Evolutionary conservation across 176 grass and related monocot genomes (phyloP).

Genomic region (Triticum turgidum): DNA sequence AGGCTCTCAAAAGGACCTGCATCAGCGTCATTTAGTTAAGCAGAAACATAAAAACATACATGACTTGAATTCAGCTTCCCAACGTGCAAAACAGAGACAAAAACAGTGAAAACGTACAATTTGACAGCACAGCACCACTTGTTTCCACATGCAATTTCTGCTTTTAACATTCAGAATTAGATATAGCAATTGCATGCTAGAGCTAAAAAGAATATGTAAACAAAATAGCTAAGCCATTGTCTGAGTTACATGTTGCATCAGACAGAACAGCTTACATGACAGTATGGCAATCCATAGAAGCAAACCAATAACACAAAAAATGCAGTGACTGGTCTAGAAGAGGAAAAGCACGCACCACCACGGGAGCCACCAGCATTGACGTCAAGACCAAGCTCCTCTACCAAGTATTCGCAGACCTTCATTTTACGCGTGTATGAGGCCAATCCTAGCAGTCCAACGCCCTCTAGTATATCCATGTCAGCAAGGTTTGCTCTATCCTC

Average conservation of each 20-base stretch:
- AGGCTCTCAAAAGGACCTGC: neutral
- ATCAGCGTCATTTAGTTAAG: neutral
- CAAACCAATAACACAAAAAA: neutral
- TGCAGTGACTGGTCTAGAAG: neutral
- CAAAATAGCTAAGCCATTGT: neutral
- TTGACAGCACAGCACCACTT: neutral
- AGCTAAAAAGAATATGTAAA: neutral
- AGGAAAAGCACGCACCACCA: neutral
- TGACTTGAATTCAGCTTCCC: neutral
- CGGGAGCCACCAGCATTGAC: neutral
- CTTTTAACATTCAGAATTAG: neutral
- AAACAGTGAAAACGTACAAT: neutral
- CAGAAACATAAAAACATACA: neutral
- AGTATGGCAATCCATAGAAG: neutral
- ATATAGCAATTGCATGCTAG: too few relatives aligned
- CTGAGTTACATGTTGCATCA: neutral
- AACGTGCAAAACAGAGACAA: neutral
- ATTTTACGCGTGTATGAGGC: neutral
- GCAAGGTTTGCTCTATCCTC: neutral
- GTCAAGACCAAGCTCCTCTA: slow-evolving; percentile 26
- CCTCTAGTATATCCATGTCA: neutral
- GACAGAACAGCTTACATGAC: neutral
- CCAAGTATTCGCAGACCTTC: slow-evolving; percentile 25
- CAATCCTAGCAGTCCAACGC: neutral
- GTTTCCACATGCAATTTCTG: neutral